Percentiles rank a stretch among this genome's conserved stretches.
Evolutionary conservation across 148 eudicot genomes (phyloP).

Genomic region (Nepenthes mirabilis): DNA sequence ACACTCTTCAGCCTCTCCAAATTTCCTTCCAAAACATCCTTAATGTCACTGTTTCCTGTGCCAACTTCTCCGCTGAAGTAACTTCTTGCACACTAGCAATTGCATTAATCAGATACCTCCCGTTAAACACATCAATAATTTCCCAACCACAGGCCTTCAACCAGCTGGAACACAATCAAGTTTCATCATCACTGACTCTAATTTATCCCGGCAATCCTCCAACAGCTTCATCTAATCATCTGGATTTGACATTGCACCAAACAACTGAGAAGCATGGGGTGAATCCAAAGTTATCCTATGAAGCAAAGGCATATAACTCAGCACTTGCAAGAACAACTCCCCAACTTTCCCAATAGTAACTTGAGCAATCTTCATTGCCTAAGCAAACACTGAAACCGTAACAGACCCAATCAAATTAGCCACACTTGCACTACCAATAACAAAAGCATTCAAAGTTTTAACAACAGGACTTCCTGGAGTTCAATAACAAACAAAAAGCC

Average conservation of each 20-base stretch:
- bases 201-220: conserved; percentile 62
- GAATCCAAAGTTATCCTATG: conserved; percentile 41
- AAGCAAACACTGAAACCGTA: conserved; percentile 58
- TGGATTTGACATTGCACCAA: conserved; percentile 64
- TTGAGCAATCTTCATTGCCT: conserved; percentile 78
- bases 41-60: conserved; percentile 77
- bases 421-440: conserved; percentile 6
- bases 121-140: conserved; percentile 56
- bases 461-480: conserved; percentile 67
- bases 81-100: conserved; percentile 65
- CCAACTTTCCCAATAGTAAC: conserved; percentile 80
- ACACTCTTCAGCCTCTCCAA: conserved; percentile 93
- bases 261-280: too few relatives aligned
- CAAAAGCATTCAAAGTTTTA: conserved; percentile 47
- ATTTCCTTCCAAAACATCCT: conserved; percentile 82
- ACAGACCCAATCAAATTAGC: conserved; percentile 26
- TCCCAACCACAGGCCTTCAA: conserved; percentile 81
- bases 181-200: conserved; percentile 58
- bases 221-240: conserved; percentile 85
- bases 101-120: conserved; percentile 68
- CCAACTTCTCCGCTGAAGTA: conserved; percentile 70
- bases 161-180: conserved; percentile 79
- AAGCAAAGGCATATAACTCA: conserved; percentile 85
- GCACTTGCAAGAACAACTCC: conserved; percentile 82
- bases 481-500: conserved; percentile 58